These are phyloP conservation scores for Vitis amurensis DNA, from an alignment of 164 flowering plant genomes.

Conservation along the genomic window DNA sequence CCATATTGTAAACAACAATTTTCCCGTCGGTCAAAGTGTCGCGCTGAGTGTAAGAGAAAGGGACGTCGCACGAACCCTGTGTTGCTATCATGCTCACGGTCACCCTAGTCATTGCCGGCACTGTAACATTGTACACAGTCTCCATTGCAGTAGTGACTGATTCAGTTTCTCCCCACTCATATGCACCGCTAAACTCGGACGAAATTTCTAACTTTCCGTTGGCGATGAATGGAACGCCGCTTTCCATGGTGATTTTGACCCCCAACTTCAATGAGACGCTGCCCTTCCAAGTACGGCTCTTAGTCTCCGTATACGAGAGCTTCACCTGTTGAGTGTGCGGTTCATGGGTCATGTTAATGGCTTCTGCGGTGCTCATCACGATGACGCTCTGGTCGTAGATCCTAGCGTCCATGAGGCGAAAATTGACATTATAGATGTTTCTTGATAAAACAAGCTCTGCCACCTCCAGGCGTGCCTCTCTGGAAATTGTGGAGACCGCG, in stretches of 20 bases:
- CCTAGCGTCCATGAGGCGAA: neutral
- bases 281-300: constrained; percentile 4
- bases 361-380: neutral
- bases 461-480: constrained; percentile 1
- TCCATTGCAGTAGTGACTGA: neutral
- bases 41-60: constrained; percentile 16
- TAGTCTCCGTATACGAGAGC: neutral
- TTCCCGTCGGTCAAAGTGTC: constrained; percentile 6
- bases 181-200: neutral
- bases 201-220: neutral
- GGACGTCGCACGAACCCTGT: constrained; percentile 11
- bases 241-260: neutral
- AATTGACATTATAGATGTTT: neutral
- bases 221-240: neutral
- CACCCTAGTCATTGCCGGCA: constrained; percentile 14
- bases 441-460: constrained; percentile 9
- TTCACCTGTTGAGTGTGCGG: neutral
- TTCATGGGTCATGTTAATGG: constrained; percentile 1
- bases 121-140: neutral
- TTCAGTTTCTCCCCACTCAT: constrained; percentile 7
- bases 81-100: neutral
- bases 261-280: neutral
- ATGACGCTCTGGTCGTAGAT: too few species aligned
- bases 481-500: neutral
- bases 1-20: too few species aligned